Conservation (phyloP, 805 yeast genomes). For the Saturnispora quitensis region DNA sequence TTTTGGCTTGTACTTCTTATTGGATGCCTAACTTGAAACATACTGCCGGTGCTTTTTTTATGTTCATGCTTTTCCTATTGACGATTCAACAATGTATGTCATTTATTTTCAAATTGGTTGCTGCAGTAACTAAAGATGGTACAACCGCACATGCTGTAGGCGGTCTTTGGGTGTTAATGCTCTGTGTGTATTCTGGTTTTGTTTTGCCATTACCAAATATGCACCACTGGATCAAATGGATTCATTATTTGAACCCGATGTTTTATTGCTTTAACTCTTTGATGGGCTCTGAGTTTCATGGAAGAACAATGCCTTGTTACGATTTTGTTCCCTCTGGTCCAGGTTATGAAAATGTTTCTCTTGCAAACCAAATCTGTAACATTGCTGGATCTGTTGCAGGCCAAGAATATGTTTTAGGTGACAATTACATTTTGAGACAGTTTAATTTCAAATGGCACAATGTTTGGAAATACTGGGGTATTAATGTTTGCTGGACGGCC, state of each 20-base stretch:
- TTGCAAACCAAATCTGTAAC: conserved; percentile 38
- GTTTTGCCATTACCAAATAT: conserved; percentile 32
- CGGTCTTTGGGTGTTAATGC: conserved; percentile 45
- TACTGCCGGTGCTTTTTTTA: conserved; percentile 49
- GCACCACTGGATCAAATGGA: conserved; percentile 57
- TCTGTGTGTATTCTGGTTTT: conserved; percentile 50
- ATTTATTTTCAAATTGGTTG: conserved; percentile 43
- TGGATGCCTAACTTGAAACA: conserved; percentile 46
- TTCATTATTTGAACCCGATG: conserved; percentile 40
- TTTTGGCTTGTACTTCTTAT: conserved; percentile 37
- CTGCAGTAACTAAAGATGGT: conserved; percentile 43
- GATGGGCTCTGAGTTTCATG: conserved; percentile 49
- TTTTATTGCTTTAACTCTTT: conserved; percentile 42
- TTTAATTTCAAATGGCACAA: conserved; percentile 32
- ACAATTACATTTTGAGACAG: conserved; percentile 25
- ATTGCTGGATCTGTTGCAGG: conserved; percentile 37
- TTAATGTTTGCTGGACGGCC: conserved; percentile 38
- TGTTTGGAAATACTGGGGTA: conserved; percentile 41
- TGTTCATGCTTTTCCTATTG: conserved; percentile 33
- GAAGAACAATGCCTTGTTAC: conserved; percentile 42
- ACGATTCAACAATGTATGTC: conserved; percentile 43
- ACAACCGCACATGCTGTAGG: conserved; percentile 49
- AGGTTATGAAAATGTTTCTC: conserved; percentile 37
- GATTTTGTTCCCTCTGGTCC: conserved; percentile 45
- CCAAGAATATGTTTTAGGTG: conserved; percentile 25